These are phyloP conservation scores for Cordyceps pruinosa DNA, from an alignment of 2,329 filamentous ascomycete genomes.

Conservation along the genomic window DNA sequence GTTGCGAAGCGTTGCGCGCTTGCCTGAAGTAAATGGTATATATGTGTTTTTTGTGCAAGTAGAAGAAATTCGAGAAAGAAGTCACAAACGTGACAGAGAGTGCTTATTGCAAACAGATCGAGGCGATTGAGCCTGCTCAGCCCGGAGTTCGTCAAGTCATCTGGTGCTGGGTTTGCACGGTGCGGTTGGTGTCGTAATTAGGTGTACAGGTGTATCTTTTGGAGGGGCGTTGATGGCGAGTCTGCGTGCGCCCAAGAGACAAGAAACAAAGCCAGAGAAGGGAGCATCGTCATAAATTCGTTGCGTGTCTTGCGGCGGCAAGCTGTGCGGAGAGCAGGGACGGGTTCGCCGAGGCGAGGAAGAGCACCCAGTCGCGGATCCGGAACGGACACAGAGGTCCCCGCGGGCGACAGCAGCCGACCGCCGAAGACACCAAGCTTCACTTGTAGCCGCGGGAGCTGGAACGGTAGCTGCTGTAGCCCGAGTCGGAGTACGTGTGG, in stretches of 20 bases:
- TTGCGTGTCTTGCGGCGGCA: constrained; percentile 14
- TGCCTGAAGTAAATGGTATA: not conserved
- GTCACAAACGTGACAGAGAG: no score
- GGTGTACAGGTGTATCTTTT: not conserved
- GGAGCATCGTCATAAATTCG: not conserved
- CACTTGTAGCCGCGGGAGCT: constrained; percentile 36
- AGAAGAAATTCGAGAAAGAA: not conserved
- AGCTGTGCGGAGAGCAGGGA: constrained; percentile 45
- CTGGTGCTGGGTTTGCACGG: not conserved
- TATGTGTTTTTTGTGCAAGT: not conserved
- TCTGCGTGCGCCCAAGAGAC: no score
- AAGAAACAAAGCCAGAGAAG: no score
- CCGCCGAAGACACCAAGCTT: constrained; percentile 24
- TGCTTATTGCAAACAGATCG: not conserved
- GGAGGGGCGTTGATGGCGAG: not conserved
- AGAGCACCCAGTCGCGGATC: constrained; percentile 38
- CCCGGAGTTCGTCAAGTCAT: not conserved
- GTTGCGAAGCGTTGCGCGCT: not conserved
- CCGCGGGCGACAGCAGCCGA: constrained; percentile 37
- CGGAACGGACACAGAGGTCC: constrained; percentile 34
- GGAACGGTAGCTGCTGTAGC: constrained; percentile 44
- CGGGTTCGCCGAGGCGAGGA: constrained; percentile 41
- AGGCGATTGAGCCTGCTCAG: not conserved
- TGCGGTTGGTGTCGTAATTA: not conserved
- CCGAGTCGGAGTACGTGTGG: constrained; percentile 46